phyloP scores from a whole-genome alignment of 2,329 filamentous ascomycete species.

The Fusarium decemcellulare region DNA sequence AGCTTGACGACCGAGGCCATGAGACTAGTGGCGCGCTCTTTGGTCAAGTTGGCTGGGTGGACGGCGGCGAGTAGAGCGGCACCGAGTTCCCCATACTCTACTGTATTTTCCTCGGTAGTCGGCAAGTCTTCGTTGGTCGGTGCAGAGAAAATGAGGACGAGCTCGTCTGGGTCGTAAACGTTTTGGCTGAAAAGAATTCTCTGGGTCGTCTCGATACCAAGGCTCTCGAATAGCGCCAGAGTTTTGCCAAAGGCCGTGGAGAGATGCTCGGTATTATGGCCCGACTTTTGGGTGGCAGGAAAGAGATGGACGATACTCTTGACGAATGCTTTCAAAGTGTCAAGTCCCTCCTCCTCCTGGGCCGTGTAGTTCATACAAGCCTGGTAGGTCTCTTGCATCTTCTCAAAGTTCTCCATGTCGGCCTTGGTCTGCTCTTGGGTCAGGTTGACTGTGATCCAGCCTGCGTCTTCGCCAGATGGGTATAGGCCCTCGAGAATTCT shows the following conservation, averaged over 20 bases:
- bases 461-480: conserved; percentile 64
- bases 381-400: conserved; percentile 74
- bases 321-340: conserved; percentile 71
- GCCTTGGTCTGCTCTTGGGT: conserved; percentile 53
- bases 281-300: neutral
- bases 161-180: conserved; percentile 3
- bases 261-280: neutral
- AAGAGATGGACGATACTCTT: conserved; percentile 34
- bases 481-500: conserved; percentile 60
- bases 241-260: conserved; percentile 13
- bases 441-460: conserved; percentile 32
- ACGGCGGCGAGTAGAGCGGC: no score
- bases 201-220: conserved; percentile 21
- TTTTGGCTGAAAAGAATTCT: neutral
- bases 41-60: no score
- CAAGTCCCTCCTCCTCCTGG: conserved; percentile 67
- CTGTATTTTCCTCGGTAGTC: no score
- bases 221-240: conserved; percentile 9
- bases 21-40: no score
- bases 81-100: no score
- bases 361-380: conserved; percentile 75
- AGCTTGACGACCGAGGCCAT: no score
- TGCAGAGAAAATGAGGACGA: neutral
- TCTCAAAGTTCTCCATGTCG: conserved; percentile 75
- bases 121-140: no score